phyloP scores from a whole-genome alignment of 2,329 filamentous ascomycete genomes.

The Ascochyta pisi region DNA sequence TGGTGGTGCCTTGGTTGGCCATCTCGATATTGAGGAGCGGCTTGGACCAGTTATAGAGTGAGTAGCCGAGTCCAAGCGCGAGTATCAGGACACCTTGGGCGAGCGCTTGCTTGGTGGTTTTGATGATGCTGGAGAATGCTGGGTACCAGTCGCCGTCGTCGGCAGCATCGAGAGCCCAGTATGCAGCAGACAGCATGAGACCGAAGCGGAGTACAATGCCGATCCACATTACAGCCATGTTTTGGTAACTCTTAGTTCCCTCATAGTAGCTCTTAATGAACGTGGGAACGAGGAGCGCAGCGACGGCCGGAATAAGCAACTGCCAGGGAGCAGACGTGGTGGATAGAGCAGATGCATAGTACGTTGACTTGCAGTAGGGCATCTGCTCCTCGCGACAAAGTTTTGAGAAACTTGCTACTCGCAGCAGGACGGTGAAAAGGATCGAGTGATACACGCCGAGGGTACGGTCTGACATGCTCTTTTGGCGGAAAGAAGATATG shows the following conservation, averaged over 20 bases:
- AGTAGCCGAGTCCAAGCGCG: slow-evolving; percentile 81
- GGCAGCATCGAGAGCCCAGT: slow-evolving; percentile 89
- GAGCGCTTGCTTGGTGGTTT: slow-evolving; percentile 75
- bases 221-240: slow-evolving; percentile 84
- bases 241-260: slow-evolving; percentile 86
- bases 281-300: slow-evolving; percentile 73
- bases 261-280: slow-evolving; percentile 81
- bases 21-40: slow-evolving; percentile 78
- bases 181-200: slow-evolving; percentile 76
- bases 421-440: slow-evolving; percentile 78
- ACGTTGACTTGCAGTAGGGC: slow-evolving; percentile 94
- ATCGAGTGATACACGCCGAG: slow-evolving; percentile 85
- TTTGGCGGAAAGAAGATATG: slow-evolving; percentile 76
- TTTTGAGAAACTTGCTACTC: slow-evolving; percentile 84
- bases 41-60: slow-evolving; percentile 84
- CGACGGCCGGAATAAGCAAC: slow-evolving; percentile 76
- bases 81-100: slow-evolving; percentile 83
- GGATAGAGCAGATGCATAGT: slow-evolving; percentile 89
- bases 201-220: slow-evolving; percentile 78
- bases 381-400: slow-evolving; percentile 98
- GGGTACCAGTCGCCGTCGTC: slow-evolving; percentile 85
- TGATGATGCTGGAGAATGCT: slow-evolving; percentile 61
- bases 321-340: slow-evolving; percentile 95
- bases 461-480: slow-evolving; percentile 70
- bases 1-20: slow-evolving; percentile 32